These are phyloP conservation scores for Tylopilus plumbeoviolaceoides DNA, from an alignment of 768 basidiomycete genomes.

Conservation along the genomic window DNA sequence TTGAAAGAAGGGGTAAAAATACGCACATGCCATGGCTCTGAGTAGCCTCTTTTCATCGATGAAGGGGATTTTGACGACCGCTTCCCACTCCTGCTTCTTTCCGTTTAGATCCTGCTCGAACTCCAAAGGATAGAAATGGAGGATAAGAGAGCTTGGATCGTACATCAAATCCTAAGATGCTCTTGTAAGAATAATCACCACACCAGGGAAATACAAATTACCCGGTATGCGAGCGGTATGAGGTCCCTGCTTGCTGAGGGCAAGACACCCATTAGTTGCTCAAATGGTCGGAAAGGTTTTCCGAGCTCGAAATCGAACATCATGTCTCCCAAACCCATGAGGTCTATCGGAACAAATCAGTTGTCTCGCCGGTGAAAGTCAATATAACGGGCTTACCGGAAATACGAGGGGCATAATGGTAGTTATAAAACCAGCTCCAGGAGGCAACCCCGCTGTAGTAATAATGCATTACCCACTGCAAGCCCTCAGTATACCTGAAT, in stretches of 20 bases:
- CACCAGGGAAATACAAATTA: conserved; percentile 27
- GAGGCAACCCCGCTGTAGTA: conserved; percentile 97
- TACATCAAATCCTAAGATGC: conserved; percentile 79
- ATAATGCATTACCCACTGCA: conserved; percentile 99
- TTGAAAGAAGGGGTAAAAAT: neutral
- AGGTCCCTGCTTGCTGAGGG: conserved; percentile 88
- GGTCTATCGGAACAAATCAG: conserved; percentile 37
- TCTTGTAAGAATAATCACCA: neutral
- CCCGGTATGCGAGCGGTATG: conserved; percentile 83
- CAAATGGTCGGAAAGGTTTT: conserved; percentile 85
- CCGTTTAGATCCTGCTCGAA: conserved; percentile 96
- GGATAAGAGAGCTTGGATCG: conserved; percentile 76
- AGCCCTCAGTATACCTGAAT: conserved; percentile 84
- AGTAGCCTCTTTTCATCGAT: conserved; percentile 80
- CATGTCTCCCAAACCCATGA: conserved; percentile 64
- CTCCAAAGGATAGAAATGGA: conserved; percentile 90
- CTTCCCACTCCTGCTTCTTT: conserved; percentile 99
- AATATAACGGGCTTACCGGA: conserved; percentile 56
- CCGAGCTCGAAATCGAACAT: conserved; percentile 85
- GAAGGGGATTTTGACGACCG: conserved; percentile 97
- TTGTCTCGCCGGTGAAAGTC: neutral
- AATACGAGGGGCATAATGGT: conserved; percentile 96
- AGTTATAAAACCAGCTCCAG: conserved; percentile 99
- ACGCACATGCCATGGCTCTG: conserved; percentile 71
- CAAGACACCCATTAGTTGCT: conserved; percentile 97